These are phyloP conservation scores for Catharanthus roseus DNA, from an alignment of 257 asterid genomes.

Conservation along the genomic window DNA sequence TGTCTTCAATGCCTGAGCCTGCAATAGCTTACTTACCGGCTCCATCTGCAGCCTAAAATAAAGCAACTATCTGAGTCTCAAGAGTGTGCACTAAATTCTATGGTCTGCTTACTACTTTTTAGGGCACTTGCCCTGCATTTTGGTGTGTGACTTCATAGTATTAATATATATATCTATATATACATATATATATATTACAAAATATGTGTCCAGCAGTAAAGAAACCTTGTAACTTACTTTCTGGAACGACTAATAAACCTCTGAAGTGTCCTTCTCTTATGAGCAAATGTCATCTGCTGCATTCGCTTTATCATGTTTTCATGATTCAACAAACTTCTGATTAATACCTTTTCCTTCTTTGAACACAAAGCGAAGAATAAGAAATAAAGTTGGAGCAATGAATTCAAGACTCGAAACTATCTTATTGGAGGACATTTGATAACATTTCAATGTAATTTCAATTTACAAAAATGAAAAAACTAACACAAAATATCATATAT, in stretches of 20 bases:
- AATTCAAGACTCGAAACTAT: not conserved
- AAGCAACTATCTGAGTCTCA: not conserved
- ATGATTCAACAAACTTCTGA: not conserved
- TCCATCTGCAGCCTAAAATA: constrained; percentile 59
- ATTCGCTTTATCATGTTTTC: not conserved
- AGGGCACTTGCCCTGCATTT: constrained; percentile 8
- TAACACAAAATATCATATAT: not conserved
- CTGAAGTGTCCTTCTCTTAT: not conserved
- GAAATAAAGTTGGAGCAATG: not conserved
- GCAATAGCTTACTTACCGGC: constrained; percentile 50
- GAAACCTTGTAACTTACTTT: not conserved
- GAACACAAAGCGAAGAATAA: not conserved
- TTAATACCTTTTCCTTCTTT: not conserved
- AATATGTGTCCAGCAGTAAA: not conserved
- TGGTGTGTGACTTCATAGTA: not conserved
- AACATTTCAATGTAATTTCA: not conserved
- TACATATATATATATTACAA: not conserved
- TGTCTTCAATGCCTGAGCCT: constrained; percentile 46
- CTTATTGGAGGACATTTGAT: not conserved
- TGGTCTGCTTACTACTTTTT: not conserved
- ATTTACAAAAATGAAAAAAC: not conserved
- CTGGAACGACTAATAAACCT: not conserved
- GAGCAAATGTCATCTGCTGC: too few species aligned
- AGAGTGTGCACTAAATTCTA: not conserved
- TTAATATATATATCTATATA: not conserved